Evolutionary conservation across 352 stramenopile genomes (phyloP).

Genomic region (Globisporangium splendens): DNA sequence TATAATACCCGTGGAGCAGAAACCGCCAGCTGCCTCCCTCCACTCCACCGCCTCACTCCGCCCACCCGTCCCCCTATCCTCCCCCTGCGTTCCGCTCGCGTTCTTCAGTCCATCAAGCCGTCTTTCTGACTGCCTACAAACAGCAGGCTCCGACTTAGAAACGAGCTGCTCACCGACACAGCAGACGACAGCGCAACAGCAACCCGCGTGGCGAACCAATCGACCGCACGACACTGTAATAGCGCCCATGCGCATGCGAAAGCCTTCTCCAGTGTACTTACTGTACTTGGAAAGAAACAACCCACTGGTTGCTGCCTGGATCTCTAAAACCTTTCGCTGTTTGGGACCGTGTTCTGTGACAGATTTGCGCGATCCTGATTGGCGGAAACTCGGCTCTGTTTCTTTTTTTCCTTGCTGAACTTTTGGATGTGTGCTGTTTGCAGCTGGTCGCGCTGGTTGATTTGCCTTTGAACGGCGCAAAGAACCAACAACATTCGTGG

Average conservation of each 20-base stretch:
- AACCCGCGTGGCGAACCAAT: no score
- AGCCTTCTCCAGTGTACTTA: no score
- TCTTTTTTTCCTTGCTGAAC: neutral
- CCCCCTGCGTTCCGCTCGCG: neutral
- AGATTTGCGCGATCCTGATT: neutral
- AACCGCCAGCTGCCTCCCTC: constrained; percentile 6
- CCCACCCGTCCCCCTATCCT: neutral
- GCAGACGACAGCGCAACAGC: no score
- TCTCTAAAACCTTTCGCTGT: no score
- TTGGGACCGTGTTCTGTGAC: neutral
- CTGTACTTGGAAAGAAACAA: no score
- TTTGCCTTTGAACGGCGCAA: no score
- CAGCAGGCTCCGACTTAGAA: neutral
- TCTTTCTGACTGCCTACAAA: no score
- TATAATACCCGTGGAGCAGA: constrained; percentile 8
- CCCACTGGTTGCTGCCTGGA: no score
- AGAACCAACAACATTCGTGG: no score
- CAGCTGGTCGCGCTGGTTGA: neutral
- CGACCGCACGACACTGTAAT: no score
- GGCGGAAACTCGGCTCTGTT: neutral
- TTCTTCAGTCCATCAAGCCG: neutral
- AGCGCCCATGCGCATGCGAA: no score
- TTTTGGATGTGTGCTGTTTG: neutral
- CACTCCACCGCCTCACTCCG: neutral
- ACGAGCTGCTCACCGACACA: neutral